Base-by-base conservation (phyloP, 176 grass and related monocot genomes). In the Paspalum notatum region DNA sequence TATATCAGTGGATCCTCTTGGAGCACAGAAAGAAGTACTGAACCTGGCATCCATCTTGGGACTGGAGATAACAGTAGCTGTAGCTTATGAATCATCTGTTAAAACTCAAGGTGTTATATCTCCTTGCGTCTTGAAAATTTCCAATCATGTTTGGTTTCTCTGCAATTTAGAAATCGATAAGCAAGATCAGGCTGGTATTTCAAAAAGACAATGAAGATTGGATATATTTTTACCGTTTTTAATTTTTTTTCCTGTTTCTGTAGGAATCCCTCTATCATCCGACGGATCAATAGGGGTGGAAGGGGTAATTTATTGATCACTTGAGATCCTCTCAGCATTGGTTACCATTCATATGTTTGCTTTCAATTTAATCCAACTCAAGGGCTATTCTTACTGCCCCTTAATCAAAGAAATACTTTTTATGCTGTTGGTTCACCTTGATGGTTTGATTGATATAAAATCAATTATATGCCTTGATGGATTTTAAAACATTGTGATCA, bases 21-120 rank as follows among this genome's bases (percentile, higher is more conserved):
- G 95, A 58, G 95, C 95, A 66, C 95, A 98, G 45, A 77, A 94
- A 72, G 90, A 84, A 91, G 82, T 91, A 53, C 62, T 95, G 67
- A 82, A 89, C n/a, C 48, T 94, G 71, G 88, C 90, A 68, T 83
- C 64, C 67, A 75, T 78, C 69, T 81, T 98, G 72, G 95, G 88
- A 77, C 52, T 98, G 41, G 62, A 85, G 62, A 85, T 95, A 85
- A 88, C 82, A 64, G 90, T 95, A 4, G 83, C 92, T 50, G 79
- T 94, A 62, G 90, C 90, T 75, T 87, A 91, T 82, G 95, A 95
- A 91, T 71, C 81, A 71, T 71, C 54, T 2, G 47, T 67, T 85
- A 54, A 79, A 68, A 41, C 59, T 78, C 71, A 81, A 89, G 86
- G 60, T 88, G 57, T 50, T 74, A 24, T 15, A 43, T 45, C 37